Evolutionary conservation across 176 grass and related monocot genomes (phyloP).

Genomic region (Musa troglodytarum): DNA sequence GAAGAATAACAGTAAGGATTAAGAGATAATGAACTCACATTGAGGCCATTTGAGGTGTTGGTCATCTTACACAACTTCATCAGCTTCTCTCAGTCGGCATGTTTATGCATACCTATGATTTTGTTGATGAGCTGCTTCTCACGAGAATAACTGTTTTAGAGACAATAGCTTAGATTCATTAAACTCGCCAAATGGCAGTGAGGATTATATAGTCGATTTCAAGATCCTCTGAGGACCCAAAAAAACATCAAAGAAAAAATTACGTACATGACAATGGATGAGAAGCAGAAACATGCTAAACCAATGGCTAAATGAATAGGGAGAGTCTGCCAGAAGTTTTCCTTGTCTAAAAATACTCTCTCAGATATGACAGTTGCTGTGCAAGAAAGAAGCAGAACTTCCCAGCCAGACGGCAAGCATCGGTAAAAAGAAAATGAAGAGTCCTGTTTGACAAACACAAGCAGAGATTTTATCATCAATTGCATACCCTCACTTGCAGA

Average conservation of each 20-base stretch:
- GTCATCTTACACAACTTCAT: background rate
- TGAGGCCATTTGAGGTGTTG: background rate
- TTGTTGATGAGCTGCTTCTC: slow-evolving; percentile 74
- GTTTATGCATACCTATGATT: slow-evolving; percentile 34
- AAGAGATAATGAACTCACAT: background rate
- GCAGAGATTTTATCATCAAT: background rate
- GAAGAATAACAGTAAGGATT: too few species aligned
- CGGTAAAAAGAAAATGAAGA: slow-evolving; percentile 56
- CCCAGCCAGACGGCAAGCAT: slow-evolving; percentile 75
- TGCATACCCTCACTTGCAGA: slow-evolving; percentile 17
- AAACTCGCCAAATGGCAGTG: background rate
- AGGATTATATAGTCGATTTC: background rate
- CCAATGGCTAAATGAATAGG: slow-evolving; percentile 69
- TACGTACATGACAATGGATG: slow-evolving; percentile 65
- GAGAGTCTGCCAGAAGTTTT: slow-evolving; percentile 63
- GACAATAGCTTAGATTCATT: background rate
- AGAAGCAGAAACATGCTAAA: slow-evolving; percentile 52
- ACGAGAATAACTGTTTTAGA: slow-evolving; percentile 48
- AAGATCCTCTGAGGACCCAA: background rate
- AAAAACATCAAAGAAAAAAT: background rate
- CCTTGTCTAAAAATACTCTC: slow-evolving; percentile 55
- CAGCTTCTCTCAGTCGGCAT: slow-evolving; percentile 30
- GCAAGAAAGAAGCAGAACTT: slow-evolving; percentile 59
- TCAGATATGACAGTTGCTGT: slow-evolving; percentile 57
- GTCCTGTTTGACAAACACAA: slow-evolving; percentile 4